phyloP scores from a whole-genome alignment of 2,329 filamentous ascomycete species.

The Ciborinia camelliae region DNA sequence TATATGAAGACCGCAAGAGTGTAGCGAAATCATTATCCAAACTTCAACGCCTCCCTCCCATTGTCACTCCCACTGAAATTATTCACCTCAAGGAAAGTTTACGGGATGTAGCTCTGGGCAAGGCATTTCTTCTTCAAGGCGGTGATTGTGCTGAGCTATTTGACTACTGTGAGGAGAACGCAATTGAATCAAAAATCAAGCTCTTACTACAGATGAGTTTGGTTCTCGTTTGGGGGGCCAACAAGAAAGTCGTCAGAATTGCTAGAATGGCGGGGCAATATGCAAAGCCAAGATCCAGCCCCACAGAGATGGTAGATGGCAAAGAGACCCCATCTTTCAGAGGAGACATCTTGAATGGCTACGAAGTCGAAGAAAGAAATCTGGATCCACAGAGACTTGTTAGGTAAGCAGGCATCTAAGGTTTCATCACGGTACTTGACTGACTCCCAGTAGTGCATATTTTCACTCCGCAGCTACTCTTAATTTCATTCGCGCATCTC shows the following conservation, averaged over 20 bases:
- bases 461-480: conserved; percentile 92
- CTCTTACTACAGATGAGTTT: conserved; percentile 95
- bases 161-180: conserved; percentile 85
- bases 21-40: conserved; percentile 60
- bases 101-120: conserved; percentile 81
- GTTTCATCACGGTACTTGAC: neutral
- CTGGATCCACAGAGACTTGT: conserved; percentile 84
- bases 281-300: conserved; percentile 88
- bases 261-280: conserved; percentile 97
- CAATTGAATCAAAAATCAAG: conserved; percentile 96
- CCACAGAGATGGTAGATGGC: conserved; percentile 77
- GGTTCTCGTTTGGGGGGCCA: conserved; percentile 84
- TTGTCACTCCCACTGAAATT: conserved; percentile 80
- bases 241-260: conserved; percentile 84
- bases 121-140: conserved; percentile 91
- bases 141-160: conserved; percentile 98
- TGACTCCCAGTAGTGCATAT: conserved; percentile 62
- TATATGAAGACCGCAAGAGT: conserved; percentile 60
- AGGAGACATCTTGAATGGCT: conserved; percentile 94
- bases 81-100: conserved; percentile 73
- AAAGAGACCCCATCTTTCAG: conserved; percentile 84
- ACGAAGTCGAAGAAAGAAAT: conserved; percentile 66
- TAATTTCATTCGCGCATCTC: conserved; percentile 83
- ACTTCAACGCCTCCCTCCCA: conserved; percentile 67
- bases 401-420: conserved; percentile 44